phyloP scores from a whole-genome alignment of 192 early-diverging fungal genomes.

The Thamnidium elegans region DNA sequence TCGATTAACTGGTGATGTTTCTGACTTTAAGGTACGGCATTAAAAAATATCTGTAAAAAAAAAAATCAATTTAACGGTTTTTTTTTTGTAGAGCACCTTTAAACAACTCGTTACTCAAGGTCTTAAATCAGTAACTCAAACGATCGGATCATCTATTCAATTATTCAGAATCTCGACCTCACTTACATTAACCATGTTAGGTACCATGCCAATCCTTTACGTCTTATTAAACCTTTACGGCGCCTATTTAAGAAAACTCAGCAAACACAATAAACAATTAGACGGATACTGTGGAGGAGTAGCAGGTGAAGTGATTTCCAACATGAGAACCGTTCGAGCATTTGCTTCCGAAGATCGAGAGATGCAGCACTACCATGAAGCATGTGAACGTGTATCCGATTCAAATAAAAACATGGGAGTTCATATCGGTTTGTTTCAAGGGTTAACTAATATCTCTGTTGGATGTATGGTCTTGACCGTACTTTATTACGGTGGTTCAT shows the following conservation, averaged over 20 bases:
- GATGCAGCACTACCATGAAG: conserved; percentile 41
- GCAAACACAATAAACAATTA: conserved; percentile 39
- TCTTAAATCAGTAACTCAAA: conserved; percentile 51
- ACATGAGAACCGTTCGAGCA: conserved; percentile 60
- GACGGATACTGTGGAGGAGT: conserved; percentile 53
- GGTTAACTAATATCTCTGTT: conserved; percentile 55
- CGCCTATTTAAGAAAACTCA: conserved; percentile 49
- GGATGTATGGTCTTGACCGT: conserved; percentile 54
- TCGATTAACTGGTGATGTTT: conserved; percentile 52
- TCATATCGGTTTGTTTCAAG: conserved; percentile 64
- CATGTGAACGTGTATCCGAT: conserved; percentile 39
- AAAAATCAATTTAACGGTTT: neutral
- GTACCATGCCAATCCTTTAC: conserved; percentile 53
- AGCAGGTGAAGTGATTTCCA: conserved; percentile 51
- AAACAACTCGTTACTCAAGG: conserved; percentile 62
- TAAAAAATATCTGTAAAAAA: neutral
- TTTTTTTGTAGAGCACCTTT: conserved; percentile 42
- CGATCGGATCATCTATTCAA: conserved; percentile 51
- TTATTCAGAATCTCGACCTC: conserved; percentile 50
- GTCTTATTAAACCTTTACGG: conserved; percentile 51
- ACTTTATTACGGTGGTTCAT: conserved; percentile 57
- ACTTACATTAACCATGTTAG: conserved; percentile 50
- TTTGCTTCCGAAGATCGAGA: conserved; percentile 59
- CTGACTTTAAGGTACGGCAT: conserved; percentile 49
- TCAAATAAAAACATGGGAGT: conserved; percentile 48